Base-by-base conservation (phyloP, 225 moss, liverwort and hornwort genomes). In the Sphagnum contortum region DNA sequence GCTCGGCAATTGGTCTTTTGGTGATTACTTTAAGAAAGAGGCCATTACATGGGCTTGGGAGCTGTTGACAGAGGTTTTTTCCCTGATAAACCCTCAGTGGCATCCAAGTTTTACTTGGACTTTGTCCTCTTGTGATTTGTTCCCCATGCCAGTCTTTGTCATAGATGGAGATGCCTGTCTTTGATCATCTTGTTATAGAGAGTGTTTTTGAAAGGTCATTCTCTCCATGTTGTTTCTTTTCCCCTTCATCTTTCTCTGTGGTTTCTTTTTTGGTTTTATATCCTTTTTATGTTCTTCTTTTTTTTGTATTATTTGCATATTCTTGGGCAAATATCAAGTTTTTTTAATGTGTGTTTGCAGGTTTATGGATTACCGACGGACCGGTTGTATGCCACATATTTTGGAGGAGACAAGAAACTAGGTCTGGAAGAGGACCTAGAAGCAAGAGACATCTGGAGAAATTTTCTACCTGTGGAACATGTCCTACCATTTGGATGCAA, bases 1-100 rank as follows among this genome's bases (percentile, higher is more conserved):
- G 85, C 74, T 86, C 8, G 85, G 85, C 4, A 86, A 82, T 66
- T 86, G 85, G 85, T 86, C 85, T 0, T 86, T 86, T 48, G 85
- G 85, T 6, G 85, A 86, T 54, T 86, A 86, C 45, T 86, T 86
- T 70, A 86, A 86, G 77, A 76, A 76, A 69, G 85, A 86, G 46
- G 85, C 85, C 4, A 86, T 86, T 2, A 2, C 44, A 63, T 86
- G 85, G 85, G 85, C 85, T 6, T 86, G 85, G 85, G 85, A 86
- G 63, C 61, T 86, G 76, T 74, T 86, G 5, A 85, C 85, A 4
- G 78, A 78, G 82, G 82, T 82, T 12, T 64, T 1, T 1, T 29
- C 29, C 29, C 29, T 29, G 29, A 29, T 29, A 29, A 29, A 29
- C 29, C 29, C 29, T 29, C 29, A 29, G 29, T 29, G 29, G 29